Evolutionary conservation across 345 rosid species (phyloP).

Genomic region (Gossypium ekmanianum): DNA sequence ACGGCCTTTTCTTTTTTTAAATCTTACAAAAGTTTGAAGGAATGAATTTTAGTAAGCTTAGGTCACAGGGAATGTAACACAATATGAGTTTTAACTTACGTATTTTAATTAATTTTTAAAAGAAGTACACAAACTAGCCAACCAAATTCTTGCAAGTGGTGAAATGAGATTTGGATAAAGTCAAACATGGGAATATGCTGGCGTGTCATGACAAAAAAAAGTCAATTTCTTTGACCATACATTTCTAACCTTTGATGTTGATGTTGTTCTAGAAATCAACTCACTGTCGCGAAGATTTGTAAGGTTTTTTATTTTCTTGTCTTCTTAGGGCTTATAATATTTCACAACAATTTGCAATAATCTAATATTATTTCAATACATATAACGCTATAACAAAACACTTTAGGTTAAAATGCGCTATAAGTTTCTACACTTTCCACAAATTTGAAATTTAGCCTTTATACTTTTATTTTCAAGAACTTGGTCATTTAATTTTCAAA

Average conservation of each 20-base stretch:
- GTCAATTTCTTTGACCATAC: neutral
- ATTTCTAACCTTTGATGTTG: neutral
- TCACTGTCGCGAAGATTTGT: neutral
- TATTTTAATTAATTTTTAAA: too few species aligned
- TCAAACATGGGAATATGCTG: slow-evolving; percentile 3
- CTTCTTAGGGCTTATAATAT: neutral
- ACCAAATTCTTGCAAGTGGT: neutral
- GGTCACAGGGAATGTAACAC: too few species aligned
- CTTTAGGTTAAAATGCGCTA: too few species aligned
- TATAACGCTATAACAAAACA: too few species aligned
- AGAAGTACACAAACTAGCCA: neutral
- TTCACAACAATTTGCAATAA: neutral
- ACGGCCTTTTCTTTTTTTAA: neutral
- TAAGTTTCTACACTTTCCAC: too few species aligned
- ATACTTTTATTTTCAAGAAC: too few species aligned
- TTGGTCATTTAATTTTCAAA: too few species aligned
- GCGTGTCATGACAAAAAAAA: neutral
- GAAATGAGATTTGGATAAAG: neutral
- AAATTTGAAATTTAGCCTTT: too few species aligned
- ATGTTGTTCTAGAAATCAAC: neutral
- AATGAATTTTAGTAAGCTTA: too few species aligned
- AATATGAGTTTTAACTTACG: too few species aligned
- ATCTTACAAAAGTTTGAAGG: too few species aligned
- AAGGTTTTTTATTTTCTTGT: too few species aligned
- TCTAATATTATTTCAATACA: neutral